Evolutionary conservation across 108 stramenopile species (phyloP), one percentile per base, ranked within the genome.

Genomic region (Cyclotella atomus): DNA sequence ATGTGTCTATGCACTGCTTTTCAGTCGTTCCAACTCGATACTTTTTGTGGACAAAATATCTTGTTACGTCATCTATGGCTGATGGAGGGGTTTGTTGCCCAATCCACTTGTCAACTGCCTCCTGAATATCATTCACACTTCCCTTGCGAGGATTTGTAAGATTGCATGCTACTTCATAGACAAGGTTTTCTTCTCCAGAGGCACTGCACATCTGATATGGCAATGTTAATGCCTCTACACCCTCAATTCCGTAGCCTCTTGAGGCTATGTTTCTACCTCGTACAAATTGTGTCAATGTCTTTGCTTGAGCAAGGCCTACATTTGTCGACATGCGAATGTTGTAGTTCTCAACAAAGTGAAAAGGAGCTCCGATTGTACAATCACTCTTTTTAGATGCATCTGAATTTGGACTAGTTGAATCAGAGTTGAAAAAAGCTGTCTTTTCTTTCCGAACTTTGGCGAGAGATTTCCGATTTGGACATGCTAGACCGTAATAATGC

Each of bases 101-200:
- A 36, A 80, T 65, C 87, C 88, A 94, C 43, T 76, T 44, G 43
- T 75, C 53, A 38, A 90, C 70, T 25, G 65, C 30, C 10, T 24
- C 35, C 16, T 70, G 41, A 47, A 91, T 81, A 27, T 62, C 65
- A 0, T 82, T 68, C 0, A 73, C 62, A 32, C 85, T 81, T 4
- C 81, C 79, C 15, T 71, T 65, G 35, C 41, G 41, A 20, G 94
- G 91, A 47, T 76, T 50, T 1, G 89, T 70, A 15, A 95, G 68
- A 72, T 95, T 95, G 70, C 89, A 89, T 1, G 94, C 94, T 24
- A 95, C 91, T 83, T 95, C 94, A 59, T 78, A 92, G n/a, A 68
- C 70, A 8, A 66, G 64, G 21, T 15, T 30, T 29, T 65, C 46
- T 0, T 65, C 64, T 46, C 41, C 61, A 15, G 24, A 2, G 1